These are phyloP conservation scores for Thermomucor indicae-seudaticae DNA, from an alignment of 371 early-diverging fungal genomes.

Conservation along the genomic window DNA sequence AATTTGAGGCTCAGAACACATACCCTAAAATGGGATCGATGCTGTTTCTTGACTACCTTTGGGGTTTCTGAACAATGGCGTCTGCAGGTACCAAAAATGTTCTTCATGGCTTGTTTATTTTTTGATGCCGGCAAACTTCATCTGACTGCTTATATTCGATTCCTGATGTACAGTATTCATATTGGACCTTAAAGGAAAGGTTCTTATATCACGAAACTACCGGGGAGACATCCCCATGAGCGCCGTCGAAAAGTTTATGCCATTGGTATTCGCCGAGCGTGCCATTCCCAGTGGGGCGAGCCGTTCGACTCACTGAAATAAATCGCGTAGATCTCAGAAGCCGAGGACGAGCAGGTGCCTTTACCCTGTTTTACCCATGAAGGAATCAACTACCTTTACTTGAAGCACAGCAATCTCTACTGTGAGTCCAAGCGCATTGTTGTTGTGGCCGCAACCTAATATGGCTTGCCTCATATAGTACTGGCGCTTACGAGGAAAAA, in stretches of 20 bases:
- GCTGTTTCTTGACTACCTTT: neutral
- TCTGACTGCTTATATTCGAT: too few species aligned
- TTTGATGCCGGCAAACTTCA: too few species aligned
- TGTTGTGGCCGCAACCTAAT: neutral
- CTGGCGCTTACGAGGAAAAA: constrained; percentile 95
- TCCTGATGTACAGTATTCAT: constrained; percentile 57
- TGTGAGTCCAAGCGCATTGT: constrained; percentile 54
- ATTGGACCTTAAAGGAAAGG: constrained; percentile 94
- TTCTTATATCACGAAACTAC: constrained; percentile 85
- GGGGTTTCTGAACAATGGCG: constrained; percentile 9
- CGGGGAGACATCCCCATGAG: constrained; percentile 90
- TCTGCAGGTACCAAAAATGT: constrained; percentile 18
- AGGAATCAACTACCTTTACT: constrained; percentile 91
- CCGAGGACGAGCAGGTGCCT: constrained; percentile 90
- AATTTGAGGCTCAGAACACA: neutral
- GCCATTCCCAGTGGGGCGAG: too few species aligned
- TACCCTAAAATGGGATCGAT: neutral
- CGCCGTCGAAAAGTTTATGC: constrained; percentile 96
- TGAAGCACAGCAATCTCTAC: constrained; percentile 93
- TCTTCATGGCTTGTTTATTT: too few species aligned
- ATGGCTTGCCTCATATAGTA: constrained; percentile 42
- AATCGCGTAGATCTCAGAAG: constrained; percentile 57
- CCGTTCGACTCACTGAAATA: neutral
- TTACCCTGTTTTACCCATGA: constrained; percentile 91
- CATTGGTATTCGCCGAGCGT: constrained; percentile 80